A percentile compares a stretch with the other conserved stretches of the same genome.
These are phyloP conservation scores for Yamadazyma pseudoaaseri DNA, from an alignment of 1,139 yeast species.

Conservation along the genomic window DNA sequence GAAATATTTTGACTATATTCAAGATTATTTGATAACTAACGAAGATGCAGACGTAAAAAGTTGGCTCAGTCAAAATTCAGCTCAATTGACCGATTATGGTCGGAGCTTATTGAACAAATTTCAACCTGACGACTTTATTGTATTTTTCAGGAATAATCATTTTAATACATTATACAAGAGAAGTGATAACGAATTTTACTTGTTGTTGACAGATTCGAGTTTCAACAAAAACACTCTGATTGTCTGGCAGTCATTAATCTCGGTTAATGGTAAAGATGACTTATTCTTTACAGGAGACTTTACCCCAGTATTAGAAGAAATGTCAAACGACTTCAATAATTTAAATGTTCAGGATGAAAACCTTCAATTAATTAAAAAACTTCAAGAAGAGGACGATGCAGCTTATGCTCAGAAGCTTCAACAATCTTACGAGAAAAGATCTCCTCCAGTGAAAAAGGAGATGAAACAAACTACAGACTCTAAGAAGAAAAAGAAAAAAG, in stretches of 20 bases:
- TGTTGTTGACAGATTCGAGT: constrained; percentile 73
- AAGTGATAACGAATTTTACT: constrained; percentile 47
- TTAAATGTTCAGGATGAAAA: constrained; percentile 16
- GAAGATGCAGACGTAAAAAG: constrained; percentile 15
- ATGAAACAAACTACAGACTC: constrained; percentile 9
- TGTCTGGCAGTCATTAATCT: constrained; percentile 75
- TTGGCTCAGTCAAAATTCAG: constrained; percentile 54
- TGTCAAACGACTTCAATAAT: constrained; percentile 12
- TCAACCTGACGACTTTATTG: constrained; percentile 41
- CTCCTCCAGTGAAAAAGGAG: constrained; percentile 15
- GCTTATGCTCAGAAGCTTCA: constrained; percentile 51
- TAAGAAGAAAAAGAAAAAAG: constrained; percentile 15
- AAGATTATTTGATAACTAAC: constrained; percentile 32
- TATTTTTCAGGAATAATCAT: constrained; percentile 84
- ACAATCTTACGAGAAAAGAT: constrained; percentile 9
- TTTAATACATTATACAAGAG: constrained; percentile 69
- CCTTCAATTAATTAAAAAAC: constrained; percentile 40
- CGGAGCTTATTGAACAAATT: constrained; percentile 46
- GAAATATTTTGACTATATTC: constrained; percentile 45
- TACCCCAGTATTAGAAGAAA: constrained; percentile 36
- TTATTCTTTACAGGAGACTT: constrained; percentile 64
- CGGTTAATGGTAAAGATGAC: constrained; percentile 66
- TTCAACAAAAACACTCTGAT: constrained; percentile 46
- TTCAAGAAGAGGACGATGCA: constrained; percentile 66
- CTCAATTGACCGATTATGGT: constrained; percentile 74